Evolutionary conservation across 176 grass and related monocot genomes (phyloP).

Genomic region (Lolium rigidum): DNA sequence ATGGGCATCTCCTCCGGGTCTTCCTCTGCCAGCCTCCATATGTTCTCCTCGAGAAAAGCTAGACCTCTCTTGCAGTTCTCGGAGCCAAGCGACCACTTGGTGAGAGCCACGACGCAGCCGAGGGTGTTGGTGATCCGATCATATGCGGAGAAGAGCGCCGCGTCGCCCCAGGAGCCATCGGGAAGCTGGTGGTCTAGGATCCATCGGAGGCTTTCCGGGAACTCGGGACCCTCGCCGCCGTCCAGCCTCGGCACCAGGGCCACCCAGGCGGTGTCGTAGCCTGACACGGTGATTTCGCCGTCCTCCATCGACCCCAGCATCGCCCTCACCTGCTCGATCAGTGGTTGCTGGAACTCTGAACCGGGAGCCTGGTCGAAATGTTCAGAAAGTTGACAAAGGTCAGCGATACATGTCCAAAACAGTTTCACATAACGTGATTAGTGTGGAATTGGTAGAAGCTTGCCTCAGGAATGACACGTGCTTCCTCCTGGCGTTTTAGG

Average conservation of each 20-base stretch:
- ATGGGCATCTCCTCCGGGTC: conserved; percentile 75
- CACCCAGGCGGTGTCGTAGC: conserved; percentile 73
- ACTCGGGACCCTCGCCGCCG: conserved; percentile 18
- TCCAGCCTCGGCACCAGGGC: conserved; percentile 49
- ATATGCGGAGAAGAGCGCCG: conserved; percentile 52
- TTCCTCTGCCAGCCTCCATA: conserved; percentile 73
- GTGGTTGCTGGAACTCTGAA: conserved; percentile 21
- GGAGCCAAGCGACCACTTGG: conserved; percentile 59
- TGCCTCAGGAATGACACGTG: conserved; percentile 14
- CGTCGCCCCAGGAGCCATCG: conserved; percentile 66
- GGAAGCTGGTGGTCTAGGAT: conserved; percentile 49
- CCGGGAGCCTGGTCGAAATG: not conserved
- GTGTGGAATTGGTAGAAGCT: not conserved
- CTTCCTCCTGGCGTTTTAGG: conserved; percentile 23
- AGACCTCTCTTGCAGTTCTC: conserved; percentile 65
- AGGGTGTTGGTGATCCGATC: conserved; percentile 62
- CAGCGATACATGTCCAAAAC: not conserved
- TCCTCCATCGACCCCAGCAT: conserved; percentile 52
- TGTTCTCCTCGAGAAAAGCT: conserved; percentile 63
- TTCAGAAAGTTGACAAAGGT: not conserved
- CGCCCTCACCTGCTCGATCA: conserved; percentile 35
- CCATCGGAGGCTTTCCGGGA: conserved; percentile 51
- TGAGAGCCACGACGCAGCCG: conserved; percentile 62
- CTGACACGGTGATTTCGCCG: conserved; percentile 61
- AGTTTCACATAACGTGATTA: not conserved